Base-by-base conservation (phyloP, 768 basidiomycete genomes). In the Boletales sp. region DNA sequence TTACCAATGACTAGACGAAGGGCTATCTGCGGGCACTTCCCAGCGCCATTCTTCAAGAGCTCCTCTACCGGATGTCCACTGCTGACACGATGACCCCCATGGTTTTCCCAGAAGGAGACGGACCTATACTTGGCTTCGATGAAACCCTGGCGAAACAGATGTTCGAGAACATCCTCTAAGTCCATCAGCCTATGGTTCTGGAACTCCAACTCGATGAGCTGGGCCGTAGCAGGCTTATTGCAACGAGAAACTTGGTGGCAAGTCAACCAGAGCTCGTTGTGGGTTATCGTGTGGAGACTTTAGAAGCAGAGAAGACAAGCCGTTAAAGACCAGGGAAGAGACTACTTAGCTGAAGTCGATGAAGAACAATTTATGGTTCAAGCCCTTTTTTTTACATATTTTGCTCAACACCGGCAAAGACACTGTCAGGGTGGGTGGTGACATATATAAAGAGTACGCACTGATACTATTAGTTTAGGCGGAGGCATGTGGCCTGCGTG, bases 151-250 rank as follows among this genome's bases (percentile, higher is more conserved):
- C 63, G 57, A 62, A 77, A 78, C 37, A 67, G 60, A 43, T 70
- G 71, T 33, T 78, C 76, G 31, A 79, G 70, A 7, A 78, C 72
- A 50, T 77, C 76, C 57, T 78, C 77, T 53, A 79, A 60, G 60
- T 75, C 76, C 40, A 57, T 38, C 18, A 78, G 64, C 50, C 67
- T 67, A 37, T 73, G 64, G 41, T 70, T 67, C 50, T 70, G 65
- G 54, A 70, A 70, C 54, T 73, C 70, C 48, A 78, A 66, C 57
- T 76, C 76, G 46, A 79, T 64, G 62, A 78, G 72, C 62, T 77
- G 76, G 31, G 74, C 70, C 17, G 75, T 76, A 15, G 61, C 59
- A 11, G 74, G 69, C 54, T 68, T 60, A n/a, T 69, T 64, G 21
- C 59, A 63, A 41, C 75, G 75, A 38, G 76, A 79, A 34, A 65